phyloP scores from a whole-genome alignment of 2,329 filamentous ascomycete species.

The Chlorencoelia australis region DNA sequence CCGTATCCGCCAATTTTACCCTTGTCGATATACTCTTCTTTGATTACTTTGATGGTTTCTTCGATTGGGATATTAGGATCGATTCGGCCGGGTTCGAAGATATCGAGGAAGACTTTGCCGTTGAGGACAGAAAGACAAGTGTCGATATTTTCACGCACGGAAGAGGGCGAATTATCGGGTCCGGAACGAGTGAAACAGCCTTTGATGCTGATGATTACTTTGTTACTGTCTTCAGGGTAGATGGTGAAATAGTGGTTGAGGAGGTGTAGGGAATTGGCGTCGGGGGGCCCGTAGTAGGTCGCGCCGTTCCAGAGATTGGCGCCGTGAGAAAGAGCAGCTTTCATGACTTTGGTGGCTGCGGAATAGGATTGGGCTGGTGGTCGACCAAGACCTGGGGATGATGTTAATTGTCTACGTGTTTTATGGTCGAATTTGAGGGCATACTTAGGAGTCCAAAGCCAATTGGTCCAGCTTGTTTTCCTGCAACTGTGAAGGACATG shows the following conservation, averaged over 20 bases:
- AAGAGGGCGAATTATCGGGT: slow-evolving; percentile 13
- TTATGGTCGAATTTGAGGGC: no score
- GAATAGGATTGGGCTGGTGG: no score
- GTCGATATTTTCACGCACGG: slow-evolving; percentile 45
- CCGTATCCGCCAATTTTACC: slow-evolving; percentile 33
- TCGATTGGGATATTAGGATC: slow-evolving; percentile 34
- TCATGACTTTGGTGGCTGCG: no score
- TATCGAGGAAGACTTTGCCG: slow-evolving; percentile 38
- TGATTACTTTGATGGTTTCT: slow-evolving; percentile 17
- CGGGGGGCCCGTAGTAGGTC: slow-evolving; percentile 51
- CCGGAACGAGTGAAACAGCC: no score
- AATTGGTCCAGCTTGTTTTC: no score
- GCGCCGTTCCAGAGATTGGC: slow-evolving; percentile 49
- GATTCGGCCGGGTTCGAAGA: slow-evolving; percentile 40
- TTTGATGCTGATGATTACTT: slow-evolving; percentile 52
- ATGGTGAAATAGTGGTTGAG: slow-evolving; percentile 50
- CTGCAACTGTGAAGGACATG: no score
- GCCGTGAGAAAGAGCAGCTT: no score
- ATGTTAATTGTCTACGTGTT: no score
- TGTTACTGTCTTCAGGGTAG: slow-evolving; percentile 51
- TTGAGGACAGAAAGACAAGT: slow-evolving; percentile 38
- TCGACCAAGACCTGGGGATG: no score
- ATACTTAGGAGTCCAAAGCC: no score
- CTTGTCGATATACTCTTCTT: slow-evolving; percentile 28
- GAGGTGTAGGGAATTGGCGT: slow-evolving; percentile 48